Evolutionary conservation across 2,329 filamentous ascomycete genomes (phyloP).

Genomic region (Alternaria sp.): DNA sequence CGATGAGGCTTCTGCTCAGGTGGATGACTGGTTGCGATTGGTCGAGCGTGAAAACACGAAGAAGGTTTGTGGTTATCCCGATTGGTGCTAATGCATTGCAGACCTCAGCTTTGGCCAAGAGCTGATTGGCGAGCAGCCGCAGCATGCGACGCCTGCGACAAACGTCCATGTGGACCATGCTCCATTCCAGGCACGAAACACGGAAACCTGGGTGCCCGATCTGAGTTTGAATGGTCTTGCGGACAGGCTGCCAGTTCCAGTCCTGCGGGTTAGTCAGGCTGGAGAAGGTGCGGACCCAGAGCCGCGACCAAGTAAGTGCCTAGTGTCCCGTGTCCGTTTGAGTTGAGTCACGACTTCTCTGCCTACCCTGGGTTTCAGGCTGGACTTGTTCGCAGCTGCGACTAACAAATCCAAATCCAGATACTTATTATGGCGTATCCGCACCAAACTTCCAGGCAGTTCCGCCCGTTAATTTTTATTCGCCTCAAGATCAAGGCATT

Average conservation of each 20-base stretch:
- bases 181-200: constrained; percentile 41
- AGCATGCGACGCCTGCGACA: constrained; percentile 32
- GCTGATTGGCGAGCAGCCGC: constrained; percentile 37
- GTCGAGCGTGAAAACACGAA: background rate
- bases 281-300: constrained; percentile 18
- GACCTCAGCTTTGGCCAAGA: constrained; percentile 41
- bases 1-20: background rate
- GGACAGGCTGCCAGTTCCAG: constrained; percentile 31
- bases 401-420: constrained; percentile 24
- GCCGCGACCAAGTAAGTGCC: constrained; percentile 30
- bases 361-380: constrained; percentile 34
- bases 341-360: constrained; percentile 35
- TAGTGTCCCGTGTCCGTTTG: constrained; percentile 20
- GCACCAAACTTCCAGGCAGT: constrained; percentile 29
- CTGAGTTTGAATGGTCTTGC: constrained; percentile 9
- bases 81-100: constrained; percentile 24
- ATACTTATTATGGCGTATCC: constrained; percentile 40
- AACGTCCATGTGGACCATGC: constrained; percentile 25
- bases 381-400: constrained; percentile 26
- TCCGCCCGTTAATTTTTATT: constrained; percentile 28
- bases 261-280: constrained; percentile 20
- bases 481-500: constrained; percentile 38
- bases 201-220: constrained; percentile 36
- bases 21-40: background rate
- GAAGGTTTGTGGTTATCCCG: background rate